Base-by-base conservation (phyloP, 2,329 filamentous ascomycete genomes). In the Ploettnerulaceae sp. region DNA sequence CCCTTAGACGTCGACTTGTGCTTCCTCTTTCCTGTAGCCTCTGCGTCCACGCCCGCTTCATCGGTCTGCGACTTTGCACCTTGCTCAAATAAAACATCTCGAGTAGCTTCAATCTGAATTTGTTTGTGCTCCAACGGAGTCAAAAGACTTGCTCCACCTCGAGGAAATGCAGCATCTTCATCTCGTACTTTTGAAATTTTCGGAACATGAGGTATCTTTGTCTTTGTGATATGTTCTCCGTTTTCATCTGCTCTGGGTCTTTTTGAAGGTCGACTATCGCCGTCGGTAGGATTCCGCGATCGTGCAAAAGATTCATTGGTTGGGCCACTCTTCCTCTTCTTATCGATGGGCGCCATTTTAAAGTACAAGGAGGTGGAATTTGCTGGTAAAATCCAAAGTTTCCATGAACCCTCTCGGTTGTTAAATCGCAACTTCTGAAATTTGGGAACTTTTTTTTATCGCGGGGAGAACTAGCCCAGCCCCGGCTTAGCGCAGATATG, bases 111-210 rank as follows among this genome's bases (percentile, higher is more conserved):
- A 48, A 94, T 84, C 61, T 93, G 85, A 53, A 98, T 97, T 68
- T 97, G 89, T 70, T 95, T 96, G 64, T 94, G 86, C 66, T 98
- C 93, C 41, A 98, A 73, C 15, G 93, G 90, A 2, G 93, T 96
- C 64, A 98, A 71, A 42, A 95, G 76, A 63, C 88, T 94, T 43
- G 82, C 91, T 33, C 93, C 94, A 46, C 93, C 93, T 74, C 93
- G 81, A 57, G 93, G 91, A 61, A 98, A 98, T 34, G 91, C 75
- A 25, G 83, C 82, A 64, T 96, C 93, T 56, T 97, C 93, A 56
- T 93, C 84, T 65, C 76, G 81, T 62, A 28, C 74, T 73, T 45
- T 76, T 63, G 22, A 70, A 42, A 65, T 55, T 48, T 65, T 63
- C 20, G 59, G 52, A 5, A 53, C 47, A 31, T 48, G 37, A 37